Evolutionary conservation across 2,329 filamentous ascomycete species (phyloP).

Genomic region (Bipolaris sorokiniana): DNA sequence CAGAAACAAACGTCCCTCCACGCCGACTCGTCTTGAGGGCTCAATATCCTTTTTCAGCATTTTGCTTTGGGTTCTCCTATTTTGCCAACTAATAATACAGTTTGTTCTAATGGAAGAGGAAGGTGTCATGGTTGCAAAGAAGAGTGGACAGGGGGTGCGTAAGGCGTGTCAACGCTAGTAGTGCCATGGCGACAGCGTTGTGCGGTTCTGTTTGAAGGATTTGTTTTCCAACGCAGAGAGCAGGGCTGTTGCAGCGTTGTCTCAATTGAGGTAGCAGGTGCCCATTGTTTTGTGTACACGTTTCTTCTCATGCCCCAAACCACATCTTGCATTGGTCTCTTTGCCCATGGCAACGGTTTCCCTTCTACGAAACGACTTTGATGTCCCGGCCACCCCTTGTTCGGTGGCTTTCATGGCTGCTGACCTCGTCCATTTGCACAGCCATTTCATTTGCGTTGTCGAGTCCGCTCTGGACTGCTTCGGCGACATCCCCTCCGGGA

Average conservation of each 20-base stretch:
- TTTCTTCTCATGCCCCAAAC: not conserved
- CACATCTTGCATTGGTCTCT: not conserved
- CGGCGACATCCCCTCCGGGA: slow-evolving; percentile 2
- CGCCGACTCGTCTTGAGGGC: not conserved
- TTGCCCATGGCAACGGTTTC: not conserved
- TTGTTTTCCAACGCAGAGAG: not conserved
- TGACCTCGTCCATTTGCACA: slow-evolving; percentile 32
- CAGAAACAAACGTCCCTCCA: not conserved
- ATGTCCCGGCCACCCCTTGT: slow-evolving; percentile 30
- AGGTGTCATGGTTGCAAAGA: not conserved
- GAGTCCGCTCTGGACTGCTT: slow-evolving; percentile 8
- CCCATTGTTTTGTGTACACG: not conserved
- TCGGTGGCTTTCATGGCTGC: slow-evolving; percentile 31
- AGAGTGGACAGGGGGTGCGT: not conserved
- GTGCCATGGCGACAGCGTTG: not conserved
- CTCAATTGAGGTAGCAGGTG: not conserved
- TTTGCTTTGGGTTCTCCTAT: not conserved
- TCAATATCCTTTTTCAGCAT: not conserved
- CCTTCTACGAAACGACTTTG: slow-evolving; percentile 24
- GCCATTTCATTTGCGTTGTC: slow-evolving; percentile 26
- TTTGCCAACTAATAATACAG: not conserved
- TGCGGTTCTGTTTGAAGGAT: not conserved
- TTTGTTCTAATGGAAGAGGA: not conserved
- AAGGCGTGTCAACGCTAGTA: not conserved
- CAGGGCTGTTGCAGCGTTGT: not conserved